Evolutionary conservation across 306 rosid species (phyloP).

Genomic region (Calophaca sinica): DNA sequence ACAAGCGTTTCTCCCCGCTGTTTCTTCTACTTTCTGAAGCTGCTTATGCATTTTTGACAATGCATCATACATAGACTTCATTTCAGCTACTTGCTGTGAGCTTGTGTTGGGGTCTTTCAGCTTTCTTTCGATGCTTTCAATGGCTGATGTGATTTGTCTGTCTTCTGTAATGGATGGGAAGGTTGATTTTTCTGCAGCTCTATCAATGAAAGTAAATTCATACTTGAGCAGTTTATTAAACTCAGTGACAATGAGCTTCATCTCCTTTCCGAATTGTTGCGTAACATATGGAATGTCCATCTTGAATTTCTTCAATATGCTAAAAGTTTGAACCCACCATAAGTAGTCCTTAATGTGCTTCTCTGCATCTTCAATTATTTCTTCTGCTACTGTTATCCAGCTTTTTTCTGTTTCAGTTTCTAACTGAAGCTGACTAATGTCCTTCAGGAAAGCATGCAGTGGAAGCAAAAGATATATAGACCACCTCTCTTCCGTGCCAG

Average conservation of each 20-base stretch:
- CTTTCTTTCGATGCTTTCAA: neutral
- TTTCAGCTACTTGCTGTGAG: neutral
- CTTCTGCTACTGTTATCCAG: constrained; percentile 44
- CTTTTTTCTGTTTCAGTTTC: constrained; percentile 42
- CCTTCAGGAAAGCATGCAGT: constrained; percentile 43
- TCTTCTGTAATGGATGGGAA: neutral
- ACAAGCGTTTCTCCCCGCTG: constrained; percentile 32
- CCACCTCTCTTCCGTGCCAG: constrained; percentile 40
- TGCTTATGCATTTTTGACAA: constrained; percentile 11
- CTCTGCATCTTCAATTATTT: constrained; percentile 20
- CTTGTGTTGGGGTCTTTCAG: neutral
- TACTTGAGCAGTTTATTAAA: neutral
- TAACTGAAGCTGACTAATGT: constrained; percentile 32
- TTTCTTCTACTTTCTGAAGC: constrained; percentile 27
- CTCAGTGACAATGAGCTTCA: constrained; percentile 16
- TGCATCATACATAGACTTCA: neutral
- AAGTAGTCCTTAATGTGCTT: neutral
- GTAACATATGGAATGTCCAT: neutral
- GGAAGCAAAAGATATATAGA: constrained; percentile 35
- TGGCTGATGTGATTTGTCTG: neutral
- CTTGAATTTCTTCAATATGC: neutral
- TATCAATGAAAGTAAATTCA: constrained; percentile 35
- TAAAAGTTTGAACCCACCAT: constrained; percentile 19
- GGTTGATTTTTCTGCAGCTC: constrained; percentile 29
- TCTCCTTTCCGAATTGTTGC: constrained; percentile 6